Percentiles rank a stretch among this genome's conserved stretches.
Conservation (phyloP, 2,329 filamentous ascomycete genomes). For the Pestalotiopsis sp. region DNA sequence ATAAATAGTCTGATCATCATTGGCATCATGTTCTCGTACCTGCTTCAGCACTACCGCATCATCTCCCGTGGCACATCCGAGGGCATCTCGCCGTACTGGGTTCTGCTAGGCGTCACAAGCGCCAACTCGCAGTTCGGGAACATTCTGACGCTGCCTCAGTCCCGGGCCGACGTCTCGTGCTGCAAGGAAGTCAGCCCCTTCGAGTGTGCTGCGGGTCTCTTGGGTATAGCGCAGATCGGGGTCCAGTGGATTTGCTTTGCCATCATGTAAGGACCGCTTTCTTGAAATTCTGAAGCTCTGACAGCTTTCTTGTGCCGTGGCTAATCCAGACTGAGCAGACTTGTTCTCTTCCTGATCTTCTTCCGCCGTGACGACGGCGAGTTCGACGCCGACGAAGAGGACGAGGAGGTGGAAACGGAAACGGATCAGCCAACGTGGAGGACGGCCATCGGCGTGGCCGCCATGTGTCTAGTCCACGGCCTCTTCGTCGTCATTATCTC, state of each 20-base stretch:
- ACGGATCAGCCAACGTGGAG: slow-evolving; percentile 69
- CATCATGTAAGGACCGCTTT: slow-evolving; percentile 69
- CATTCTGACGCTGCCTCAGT: slow-evolving; percentile 85
- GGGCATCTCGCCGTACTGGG: slow-evolving; percentile 93
- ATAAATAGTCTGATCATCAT: slow-evolving; percentile 70
- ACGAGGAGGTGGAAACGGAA: slow-evolving; percentile 42
- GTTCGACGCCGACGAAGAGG: slow-evolving; percentile 51
- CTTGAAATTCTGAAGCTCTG: too few species aligned
- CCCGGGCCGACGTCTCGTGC: slow-evolving; percentile 80
- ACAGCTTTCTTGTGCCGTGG: neutral
- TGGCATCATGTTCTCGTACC: slow-evolving; percentile 89
- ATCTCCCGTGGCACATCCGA: slow-evolving; percentile 83
- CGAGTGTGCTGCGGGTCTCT: slow-evolving; percentile 81
- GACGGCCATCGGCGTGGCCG: slow-evolving; percentile 76
- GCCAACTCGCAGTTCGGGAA: slow-evolving; percentile 89
- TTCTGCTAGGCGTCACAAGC: slow-evolving; percentile 90
- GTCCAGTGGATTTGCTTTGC: slow-evolving; percentile 92
- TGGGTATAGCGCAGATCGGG: slow-evolving; percentile 90
- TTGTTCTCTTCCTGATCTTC: slow-evolving; percentile 93
- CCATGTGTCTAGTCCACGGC: slow-evolving; percentile 74
- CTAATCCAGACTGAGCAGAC: slow-evolving; percentile 54
- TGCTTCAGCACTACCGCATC: slow-evolving; percentile 94
- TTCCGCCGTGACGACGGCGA: slow-evolving; percentile 70
- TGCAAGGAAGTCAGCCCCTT: slow-evolving; percentile 81
- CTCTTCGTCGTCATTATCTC: slow-evolving; percentile 72